Conservation (phyloP, 306 rosid species). For the Trichosanthes truncata region DNA sequence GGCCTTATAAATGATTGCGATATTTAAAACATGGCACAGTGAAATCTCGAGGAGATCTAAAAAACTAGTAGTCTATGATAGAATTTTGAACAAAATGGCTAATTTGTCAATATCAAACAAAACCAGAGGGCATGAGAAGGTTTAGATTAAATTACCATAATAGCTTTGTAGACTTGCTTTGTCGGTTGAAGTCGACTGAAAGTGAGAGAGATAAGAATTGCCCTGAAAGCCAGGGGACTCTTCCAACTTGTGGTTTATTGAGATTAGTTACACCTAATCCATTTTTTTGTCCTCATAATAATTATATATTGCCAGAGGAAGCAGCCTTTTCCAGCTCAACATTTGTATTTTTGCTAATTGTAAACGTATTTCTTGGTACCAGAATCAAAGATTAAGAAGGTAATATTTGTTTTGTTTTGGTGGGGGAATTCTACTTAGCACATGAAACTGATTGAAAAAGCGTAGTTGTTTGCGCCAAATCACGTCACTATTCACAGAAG, state of each 20-base stretch:
- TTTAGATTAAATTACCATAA: neutral
- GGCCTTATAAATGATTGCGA: conserved; percentile 20
- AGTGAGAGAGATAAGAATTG: neutral
- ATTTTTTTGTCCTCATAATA: neutral
- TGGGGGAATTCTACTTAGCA: neutral
- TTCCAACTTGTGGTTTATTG: neutral
- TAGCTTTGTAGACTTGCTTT: neutral
- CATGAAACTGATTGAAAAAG: neutral
- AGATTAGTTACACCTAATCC: conserved; percentile 10
- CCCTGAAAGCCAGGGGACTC: neutral
- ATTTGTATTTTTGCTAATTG: conserved; percentile 14
- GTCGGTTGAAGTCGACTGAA: conserved; percentile 7
- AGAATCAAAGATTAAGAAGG: neutral
- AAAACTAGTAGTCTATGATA: neutral
- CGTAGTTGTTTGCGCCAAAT: neutral
- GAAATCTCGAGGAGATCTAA: neutral
- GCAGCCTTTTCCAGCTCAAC: conserved; percentile 22
- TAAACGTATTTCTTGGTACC: conserved; percentile 11
- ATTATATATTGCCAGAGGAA: conserved; percentile 3
- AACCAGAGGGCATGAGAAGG: neutral
- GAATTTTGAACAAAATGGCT: neutral
- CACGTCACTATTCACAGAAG: conserved; percentile 1
- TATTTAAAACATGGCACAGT: neutral
- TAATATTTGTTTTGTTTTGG: neutral
- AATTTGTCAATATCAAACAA: neutral